A percentile compares a stretch with the other conserved stretches of the same genome.
Conservation (phyloP, 768 basidiomycete genomes). For the Boletus barrowsii region DNA sequence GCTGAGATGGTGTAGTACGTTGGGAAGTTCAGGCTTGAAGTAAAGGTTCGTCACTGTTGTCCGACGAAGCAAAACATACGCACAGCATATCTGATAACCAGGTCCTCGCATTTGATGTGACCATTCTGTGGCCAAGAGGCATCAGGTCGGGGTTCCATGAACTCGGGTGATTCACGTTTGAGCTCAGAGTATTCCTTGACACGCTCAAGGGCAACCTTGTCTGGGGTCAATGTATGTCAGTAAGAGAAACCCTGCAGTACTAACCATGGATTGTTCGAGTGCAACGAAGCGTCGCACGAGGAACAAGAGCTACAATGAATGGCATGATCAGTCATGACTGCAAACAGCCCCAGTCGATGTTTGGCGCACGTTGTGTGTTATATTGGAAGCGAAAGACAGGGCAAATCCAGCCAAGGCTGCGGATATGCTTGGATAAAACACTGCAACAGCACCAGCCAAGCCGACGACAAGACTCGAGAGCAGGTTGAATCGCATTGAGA, state of each 20-base stretch:
- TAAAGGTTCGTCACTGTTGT: background rate
- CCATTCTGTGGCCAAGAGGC: constrained; percentile 76
- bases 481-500: constrained; percentile 83
- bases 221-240: constrained; percentile 1
- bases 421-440: constrained; percentile 67
- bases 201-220: constrained; percentile 78
- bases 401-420: constrained; percentile 87
- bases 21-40: constrained; percentile 74
- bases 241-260: background rate
- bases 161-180: constrained; percentile 74
- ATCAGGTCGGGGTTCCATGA: constrained; percentile 80
- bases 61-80: constrained; percentile 23
- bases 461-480: constrained; percentile 71
- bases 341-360: background rate
- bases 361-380: constrained; percentile 59
- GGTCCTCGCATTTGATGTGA: constrained; percentile 64
- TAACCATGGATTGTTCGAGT: constrained; percentile 89
- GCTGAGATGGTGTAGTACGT: constrained; percentile 76
- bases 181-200: constrained; percentile 90
- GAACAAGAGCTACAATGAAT: constrained; percentile 47
- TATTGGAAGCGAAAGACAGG: constrained; percentile 75
- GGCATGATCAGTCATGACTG: constrained; percentile 17
- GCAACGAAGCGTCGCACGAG: constrained; percentile 81
- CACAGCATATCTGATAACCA: constrained; percentile 78
- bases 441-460: constrained; percentile 62